A percentile compares a stretch with the other conserved stretches of the same genome.
phyloP scores from a whole-genome alignment of 1,284 basidiomycete species.

The Peniophora sp. region DNA sequence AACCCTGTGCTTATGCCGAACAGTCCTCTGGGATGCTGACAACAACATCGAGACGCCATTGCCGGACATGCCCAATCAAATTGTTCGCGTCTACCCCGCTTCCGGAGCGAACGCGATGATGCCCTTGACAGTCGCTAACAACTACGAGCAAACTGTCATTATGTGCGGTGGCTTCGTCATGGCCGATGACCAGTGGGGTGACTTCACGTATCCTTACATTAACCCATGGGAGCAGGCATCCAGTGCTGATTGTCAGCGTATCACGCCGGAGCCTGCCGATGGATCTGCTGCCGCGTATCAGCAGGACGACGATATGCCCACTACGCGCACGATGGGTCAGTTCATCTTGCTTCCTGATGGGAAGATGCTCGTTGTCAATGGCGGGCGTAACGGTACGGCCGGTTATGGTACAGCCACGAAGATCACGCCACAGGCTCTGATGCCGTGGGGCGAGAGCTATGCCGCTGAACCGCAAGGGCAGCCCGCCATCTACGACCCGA shows the following conservation, averaged over 20 bases:
- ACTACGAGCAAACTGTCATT: conserved; percentile 77
- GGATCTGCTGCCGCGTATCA: conserved; percentile 43
- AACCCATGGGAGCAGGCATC: conserved; percentile 61
- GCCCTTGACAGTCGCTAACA: conserved; percentile 82
- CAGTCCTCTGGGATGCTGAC: conserved; percentile 56
- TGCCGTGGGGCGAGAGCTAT: conserved; percentile 59
- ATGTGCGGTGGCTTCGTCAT: conserved; percentile 87
- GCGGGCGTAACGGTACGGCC: conserved; percentile 68
- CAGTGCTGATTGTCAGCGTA: conserved; percentile 57
- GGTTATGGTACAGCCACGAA: conserved; percentile 53
- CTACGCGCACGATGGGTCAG: conserved; percentile 81
- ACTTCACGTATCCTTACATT: conserved; percentile 57
- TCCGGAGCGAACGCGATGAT: conserved; percentile 88
- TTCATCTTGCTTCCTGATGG: conserved; percentile 75
- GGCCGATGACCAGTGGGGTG: conserved; percentile 61
- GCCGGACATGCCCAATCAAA: conserved; percentile 55
- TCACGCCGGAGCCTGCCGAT: conserved; percentile 76
- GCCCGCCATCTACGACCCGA: conserved; percentile 74
- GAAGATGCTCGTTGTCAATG: conserved; percentile 70
- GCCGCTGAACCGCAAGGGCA: conserved; percentile 58
- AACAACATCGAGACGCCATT: conserved; percentile 54
- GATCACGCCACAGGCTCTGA: conserved; percentile 33
- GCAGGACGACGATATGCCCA: conserved; percentile 69
- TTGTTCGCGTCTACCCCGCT: conserved; percentile 86
- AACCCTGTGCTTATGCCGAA: background rate